These are phyloP conservation scores for Tetrahymena malaccensis DNA, from an alignment of 73 alveolate genomes.

Conservation along the genomic window DNA sequence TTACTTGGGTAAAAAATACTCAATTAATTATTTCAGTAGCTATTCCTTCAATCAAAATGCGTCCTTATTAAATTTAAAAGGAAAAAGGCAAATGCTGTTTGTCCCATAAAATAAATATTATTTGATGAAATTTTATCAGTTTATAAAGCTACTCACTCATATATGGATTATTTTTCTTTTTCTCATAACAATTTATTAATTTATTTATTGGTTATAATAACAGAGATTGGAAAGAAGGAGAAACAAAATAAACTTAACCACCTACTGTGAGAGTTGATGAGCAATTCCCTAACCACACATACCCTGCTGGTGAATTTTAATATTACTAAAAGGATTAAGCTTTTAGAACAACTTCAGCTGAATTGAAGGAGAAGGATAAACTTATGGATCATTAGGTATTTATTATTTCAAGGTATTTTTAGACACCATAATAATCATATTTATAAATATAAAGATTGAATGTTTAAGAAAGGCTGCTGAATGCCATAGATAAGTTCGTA, in stretches of 20 bases:
- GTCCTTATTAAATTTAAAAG: too few species aligned
- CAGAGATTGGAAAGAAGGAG: conserved; percentile 35
- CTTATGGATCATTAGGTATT: conserved; percentile 30
- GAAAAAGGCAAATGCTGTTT: too few species aligned
- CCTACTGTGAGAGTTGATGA: conserved; percentile 87
- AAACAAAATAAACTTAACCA: conserved; percentile 78
- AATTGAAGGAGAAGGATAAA: conserved; percentile 81
- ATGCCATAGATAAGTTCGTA: conserved; percentile 92
- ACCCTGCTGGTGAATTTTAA: conserved; percentile 80
- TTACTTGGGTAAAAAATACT: not conserved
- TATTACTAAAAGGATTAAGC: conserved; percentile 80
- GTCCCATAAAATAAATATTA: too few species aligned
- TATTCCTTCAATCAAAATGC: not conserved
- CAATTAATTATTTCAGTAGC: too few species aligned
- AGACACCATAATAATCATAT: not conserved
- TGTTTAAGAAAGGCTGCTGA: conserved; percentile 95
- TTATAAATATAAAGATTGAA: conserved; percentile 48
- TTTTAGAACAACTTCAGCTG: conserved; percentile 75
- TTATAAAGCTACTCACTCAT: too few species aligned
- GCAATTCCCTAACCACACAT: conserved; percentile 75
- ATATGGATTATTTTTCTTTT: too few species aligned
- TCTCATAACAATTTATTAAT: not conserved
- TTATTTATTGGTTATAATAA: not conserved
- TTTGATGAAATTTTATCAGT: not conserved
- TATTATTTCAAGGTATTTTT: not conserved